Percentiles rank a stretch among this genome's conserved stretches.
phyloP scores from a whole-genome alignment of 805 yeast genomes.

The Danielia reshetovae region DNA sequence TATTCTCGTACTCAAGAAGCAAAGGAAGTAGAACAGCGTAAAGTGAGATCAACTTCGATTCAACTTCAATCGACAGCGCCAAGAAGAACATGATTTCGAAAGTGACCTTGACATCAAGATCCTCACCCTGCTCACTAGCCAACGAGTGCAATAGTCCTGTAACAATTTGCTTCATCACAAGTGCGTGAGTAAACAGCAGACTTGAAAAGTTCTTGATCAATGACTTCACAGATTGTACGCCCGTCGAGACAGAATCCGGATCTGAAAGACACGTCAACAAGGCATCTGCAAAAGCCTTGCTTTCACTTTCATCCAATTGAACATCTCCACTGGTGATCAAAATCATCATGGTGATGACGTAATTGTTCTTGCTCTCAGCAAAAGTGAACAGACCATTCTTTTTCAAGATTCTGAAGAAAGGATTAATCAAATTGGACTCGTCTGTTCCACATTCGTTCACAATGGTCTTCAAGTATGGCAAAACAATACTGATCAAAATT shows the following conservation, averaged over 20 bases:
- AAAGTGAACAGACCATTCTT: conserved; percentile 2
- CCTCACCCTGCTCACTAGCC: conserved; percentile 11
- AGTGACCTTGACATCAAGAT: conserved; percentile 27
- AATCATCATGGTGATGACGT: conserved; percentile 32
- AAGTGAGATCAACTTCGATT: conserved; percentile 24
- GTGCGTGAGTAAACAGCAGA: conserved; percentile 25
- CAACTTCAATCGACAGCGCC: conserved; percentile 31
- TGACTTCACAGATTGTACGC: conserved; percentile 57
- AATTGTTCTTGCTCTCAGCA: conserved; percentile 15
- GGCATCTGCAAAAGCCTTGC: conserved; percentile 17
- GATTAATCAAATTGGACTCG: conserved; percentile 20
- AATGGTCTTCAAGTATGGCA: conserved; percentile 39
- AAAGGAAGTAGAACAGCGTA: conserved; percentile 35
- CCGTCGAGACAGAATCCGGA: conserved; percentile 23
- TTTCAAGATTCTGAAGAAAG: conserved; percentile 18
- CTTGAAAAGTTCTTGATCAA: conserved; percentile 39
- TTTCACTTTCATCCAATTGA: conserved; percentile 22
- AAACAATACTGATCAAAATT: conserved; percentile 43
- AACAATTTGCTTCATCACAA: conserved; percentile 46
- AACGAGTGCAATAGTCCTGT: conserved; percentile 31
- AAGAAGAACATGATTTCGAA: conserved; percentile 50
- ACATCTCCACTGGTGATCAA: conserved; percentile 34
- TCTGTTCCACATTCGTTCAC: conserved; percentile 18
- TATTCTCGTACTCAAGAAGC: conserved; percentile 27
- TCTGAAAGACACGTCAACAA: conserved; percentile 23